Percentiles rank a stretch among this genome's conserved stretches.
These are phyloP conservation scores for Kwoniella newhampshirensis DNA, from an alignment of 768 basidiomycete genomes.

Conservation along the genomic window DNA sequence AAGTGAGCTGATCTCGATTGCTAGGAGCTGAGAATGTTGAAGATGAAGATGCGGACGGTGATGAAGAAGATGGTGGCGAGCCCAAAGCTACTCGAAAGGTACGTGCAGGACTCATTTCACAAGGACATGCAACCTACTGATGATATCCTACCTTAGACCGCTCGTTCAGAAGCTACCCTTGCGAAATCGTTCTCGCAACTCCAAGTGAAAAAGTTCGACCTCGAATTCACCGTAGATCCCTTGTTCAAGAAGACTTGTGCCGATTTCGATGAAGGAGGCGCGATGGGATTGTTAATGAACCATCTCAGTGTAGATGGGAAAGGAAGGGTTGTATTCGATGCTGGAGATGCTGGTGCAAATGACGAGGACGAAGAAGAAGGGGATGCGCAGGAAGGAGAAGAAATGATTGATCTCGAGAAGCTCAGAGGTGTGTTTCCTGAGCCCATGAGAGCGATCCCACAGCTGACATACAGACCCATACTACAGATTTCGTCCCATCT, in stretches of 20 bases:
- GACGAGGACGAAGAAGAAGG: slow-evolving; percentile 68
- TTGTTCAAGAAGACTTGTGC: slow-evolving; percentile 96
- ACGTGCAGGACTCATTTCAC: slow-evolving; percentile 2
- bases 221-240: slow-evolving; percentile 95
- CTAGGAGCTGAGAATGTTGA: slow-evolving; percentile 59
- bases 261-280: slow-evolving; percentile 98
- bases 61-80: slow-evolving; percentile 65
- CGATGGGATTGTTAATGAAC: slow-evolving; percentile 93
- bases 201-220: slow-evolving; percentile 85
- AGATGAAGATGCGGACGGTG: slow-evolving; percentile 65
- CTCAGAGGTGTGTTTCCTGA: slow-evolving; percentile 53
- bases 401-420: slow-evolving; percentile 59
- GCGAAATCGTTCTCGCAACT: slow-evolving; percentile 79
- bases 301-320: slow-evolving; percentile 82
- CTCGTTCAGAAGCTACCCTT: slow-evolving; percentile 77
- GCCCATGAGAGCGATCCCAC: background rate
- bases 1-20: slow-evolving; percentile 6
- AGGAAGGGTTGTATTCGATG: slow-evolving; percentile 91
- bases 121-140: slow-evolving; percentile 10
- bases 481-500: slow-evolving; percentile 71
- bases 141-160: no score
- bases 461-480: background rate
- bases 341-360: slow-evolving; percentile 71
- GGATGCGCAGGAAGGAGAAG: slow-evolving; percentile 58
- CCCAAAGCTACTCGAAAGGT: slow-evolving; percentile 57